Conservation (phyloP, 495 filamentous ascomycete species). For the Xylaria scruposa region DNA sequence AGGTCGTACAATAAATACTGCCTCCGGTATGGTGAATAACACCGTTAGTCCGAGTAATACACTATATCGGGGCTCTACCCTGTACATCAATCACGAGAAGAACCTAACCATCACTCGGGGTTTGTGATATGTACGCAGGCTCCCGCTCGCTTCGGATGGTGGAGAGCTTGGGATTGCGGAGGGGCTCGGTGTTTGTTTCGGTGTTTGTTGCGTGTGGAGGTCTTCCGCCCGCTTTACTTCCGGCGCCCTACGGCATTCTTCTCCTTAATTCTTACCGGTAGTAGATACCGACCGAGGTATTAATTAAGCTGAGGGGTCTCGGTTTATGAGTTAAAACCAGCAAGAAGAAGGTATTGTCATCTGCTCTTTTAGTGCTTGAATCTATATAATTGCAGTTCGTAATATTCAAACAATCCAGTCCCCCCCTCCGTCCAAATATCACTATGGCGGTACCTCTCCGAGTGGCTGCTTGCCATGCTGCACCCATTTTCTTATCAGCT, state of each 20-base stretch:
- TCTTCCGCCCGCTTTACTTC: background rate
- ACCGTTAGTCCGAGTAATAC: no score
- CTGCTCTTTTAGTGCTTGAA: background rate
- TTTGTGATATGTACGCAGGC: background rate
- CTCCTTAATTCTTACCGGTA: background rate
- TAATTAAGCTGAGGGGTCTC: background rate
- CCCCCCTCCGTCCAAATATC: background rate
- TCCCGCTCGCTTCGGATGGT: background rate
- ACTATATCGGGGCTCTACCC: background rate
- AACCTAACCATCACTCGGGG: background rate
- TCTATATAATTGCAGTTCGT: background rate
- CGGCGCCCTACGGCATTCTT: background rate
- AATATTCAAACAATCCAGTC: background rate
- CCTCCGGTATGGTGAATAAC: no score
- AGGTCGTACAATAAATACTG: no score
- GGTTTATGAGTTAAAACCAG: background rate
- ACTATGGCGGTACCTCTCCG: conserved; percentile 27
- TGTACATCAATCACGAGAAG: background rate
- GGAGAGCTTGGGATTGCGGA: background rate
- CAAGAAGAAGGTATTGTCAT: no score
- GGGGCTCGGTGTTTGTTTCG: background rate
- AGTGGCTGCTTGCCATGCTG: conserved; percentile 45
- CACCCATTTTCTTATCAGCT: conserved; percentile 47
- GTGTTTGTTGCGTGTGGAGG: background rate
- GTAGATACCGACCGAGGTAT: background rate